Evolutionary conservation across 139 green algal species (phyloP).

Genomic region (Chlorella sp.): DNA sequence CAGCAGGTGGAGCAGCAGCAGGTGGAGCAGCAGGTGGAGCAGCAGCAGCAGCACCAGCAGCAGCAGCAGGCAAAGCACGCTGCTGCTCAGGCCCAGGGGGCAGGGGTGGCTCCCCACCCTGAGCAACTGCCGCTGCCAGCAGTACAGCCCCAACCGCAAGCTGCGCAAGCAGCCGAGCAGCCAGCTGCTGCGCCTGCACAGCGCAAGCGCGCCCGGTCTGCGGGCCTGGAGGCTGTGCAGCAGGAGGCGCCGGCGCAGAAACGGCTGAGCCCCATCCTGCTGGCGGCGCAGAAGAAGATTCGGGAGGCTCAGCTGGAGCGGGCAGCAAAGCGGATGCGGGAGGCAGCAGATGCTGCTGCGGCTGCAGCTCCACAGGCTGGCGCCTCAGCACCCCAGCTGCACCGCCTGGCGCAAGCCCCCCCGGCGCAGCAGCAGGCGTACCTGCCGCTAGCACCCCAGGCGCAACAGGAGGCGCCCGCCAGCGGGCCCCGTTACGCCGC

Average conservation of each 20-base stretch:
- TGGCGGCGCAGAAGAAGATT: conserved; percentile 20
- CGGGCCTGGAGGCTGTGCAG: neutral
- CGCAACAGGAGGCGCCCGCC: too few species aligned
- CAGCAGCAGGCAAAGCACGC: too few species aligned
- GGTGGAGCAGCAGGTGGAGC: neutral
- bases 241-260: neutral
- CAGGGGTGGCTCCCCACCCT: too few species aligned
- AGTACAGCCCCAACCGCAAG: too few species aligned
- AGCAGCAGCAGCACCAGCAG: neutral
- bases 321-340: neutral
- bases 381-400: too few species aligned
- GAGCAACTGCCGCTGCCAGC: too few species aligned
- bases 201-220: neutral
- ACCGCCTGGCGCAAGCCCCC: too few species aligned
- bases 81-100: too few species aligned
- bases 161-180: neutral
- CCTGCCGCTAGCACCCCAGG: too few species aligned
- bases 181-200: neutral
- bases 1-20: too few species aligned
- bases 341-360: neutral
- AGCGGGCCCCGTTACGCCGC: too few species aligned
- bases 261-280: neutral
- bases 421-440: too few species aligned
- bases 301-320: neutral
- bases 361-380: neutral